Percentiles rank a stretch among this genome's conserved stretches.
These are phyloP conservation scores for Leccinum imitatum DNA, from an alignment of 768 basidiomycete genomes.

Conservation along the genomic window DNA sequence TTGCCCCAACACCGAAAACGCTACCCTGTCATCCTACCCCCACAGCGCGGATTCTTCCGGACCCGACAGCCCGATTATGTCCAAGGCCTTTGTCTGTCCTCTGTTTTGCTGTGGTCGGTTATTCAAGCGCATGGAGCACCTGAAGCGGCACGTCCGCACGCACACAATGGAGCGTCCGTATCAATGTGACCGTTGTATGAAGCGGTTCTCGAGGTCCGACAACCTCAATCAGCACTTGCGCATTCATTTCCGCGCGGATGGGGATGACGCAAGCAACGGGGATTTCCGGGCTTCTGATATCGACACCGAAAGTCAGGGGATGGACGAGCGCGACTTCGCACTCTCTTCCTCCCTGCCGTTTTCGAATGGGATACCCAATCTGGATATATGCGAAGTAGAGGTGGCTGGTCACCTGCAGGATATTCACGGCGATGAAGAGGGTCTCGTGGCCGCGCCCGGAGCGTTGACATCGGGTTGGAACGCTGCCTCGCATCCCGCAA, in stretches of 20 bases:
- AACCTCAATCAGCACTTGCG: slow-evolving; percentile 86
- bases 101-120: slow-evolving; percentile 78
- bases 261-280: slow-evolving; percentile 28
- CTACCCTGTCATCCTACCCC: slow-evolving; percentile 20
- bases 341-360: slow-evolving; percentile 27
- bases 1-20: slow-evolving; percentile 14
- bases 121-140: slow-evolving; percentile 92
- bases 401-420: slow-evolving; percentile 55
- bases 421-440: slow-evolving; percentile 58
- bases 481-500: slow-evolving; percentile 17
- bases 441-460: slow-evolving; percentile 40
- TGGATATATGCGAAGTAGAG: slow-evolving; percentile 61
- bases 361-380: slow-evolving; percentile 39
- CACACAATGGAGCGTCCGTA: slow-evolving; percentile 90
- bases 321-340: slow-evolving; percentile 34
- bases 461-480: slow-evolving; percentile 19
- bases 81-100: slow-evolving; percentile 78
- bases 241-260: slow-evolving; percentile 55
- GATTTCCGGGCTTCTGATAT: slow-evolving; percentile 28
- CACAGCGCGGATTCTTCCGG: slow-evolving; percentile 22
- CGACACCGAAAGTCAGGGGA: slow-evolving; percentile 35
- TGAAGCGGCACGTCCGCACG: slow-evolving; percentile 83
- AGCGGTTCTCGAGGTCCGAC: slow-evolving; percentile 85
- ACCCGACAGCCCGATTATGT: slow-evolving; percentile 35
- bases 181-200: slow-evolving; percentile 69